Evolutionary conservation across 2,329 filamentous ascomycete species (phyloP).

Genomic region (Colletotrichum plurivorum): DNA sequence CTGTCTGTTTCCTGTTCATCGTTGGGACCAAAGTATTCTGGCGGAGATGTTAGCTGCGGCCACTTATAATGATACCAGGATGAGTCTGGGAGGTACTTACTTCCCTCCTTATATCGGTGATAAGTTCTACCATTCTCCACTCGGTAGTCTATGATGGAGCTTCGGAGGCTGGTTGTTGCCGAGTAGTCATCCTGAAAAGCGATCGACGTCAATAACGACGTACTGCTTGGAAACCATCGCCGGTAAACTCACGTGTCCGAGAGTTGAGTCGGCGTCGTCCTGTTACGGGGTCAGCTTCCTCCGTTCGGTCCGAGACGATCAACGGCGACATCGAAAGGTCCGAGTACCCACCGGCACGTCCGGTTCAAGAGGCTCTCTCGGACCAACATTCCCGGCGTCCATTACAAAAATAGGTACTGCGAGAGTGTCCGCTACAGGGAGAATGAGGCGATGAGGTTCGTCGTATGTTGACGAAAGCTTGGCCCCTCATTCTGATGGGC

Average conservation of each 20-base stretch:
- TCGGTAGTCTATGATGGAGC: conserved; percentile 53
- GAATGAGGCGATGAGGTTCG: background rate
- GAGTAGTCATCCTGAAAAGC: conserved; percentile 17
- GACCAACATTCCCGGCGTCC: background rate
- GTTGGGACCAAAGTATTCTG: conserved; percentile 25
- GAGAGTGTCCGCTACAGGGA: background rate
- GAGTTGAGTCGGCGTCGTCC: conserved; percentile 17
- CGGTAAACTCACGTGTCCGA: background rate
- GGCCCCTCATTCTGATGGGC: conserved; percentile 6
- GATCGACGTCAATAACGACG: too few relatives aligned
- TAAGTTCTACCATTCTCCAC: conserved; percentile 56
- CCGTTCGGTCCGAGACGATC: background rate
- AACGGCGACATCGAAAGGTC: background rate
- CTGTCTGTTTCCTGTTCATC: conserved; percentile 49
- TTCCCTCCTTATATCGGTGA: conserved; percentile 45
- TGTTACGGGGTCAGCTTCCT: background rate
- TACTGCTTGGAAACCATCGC: too few relatives aligned
- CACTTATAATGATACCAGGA: background rate
- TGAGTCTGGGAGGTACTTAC: background rate
- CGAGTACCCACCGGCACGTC: conserved; percentile 12
- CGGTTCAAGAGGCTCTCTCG: background rate
- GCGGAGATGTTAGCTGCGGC: background rate
- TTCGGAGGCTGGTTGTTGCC: conserved; percentile 42
- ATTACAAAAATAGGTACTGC: background rate
- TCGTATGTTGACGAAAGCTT: background rate